A percentile compares a stretch with the other conserved stretches of the same genome.
These are phyloP conservation scores for Botrytis porri DNA, from an alignment of 2,329 filamentous ascomycete species.

Conservation along the genomic window DNA sequence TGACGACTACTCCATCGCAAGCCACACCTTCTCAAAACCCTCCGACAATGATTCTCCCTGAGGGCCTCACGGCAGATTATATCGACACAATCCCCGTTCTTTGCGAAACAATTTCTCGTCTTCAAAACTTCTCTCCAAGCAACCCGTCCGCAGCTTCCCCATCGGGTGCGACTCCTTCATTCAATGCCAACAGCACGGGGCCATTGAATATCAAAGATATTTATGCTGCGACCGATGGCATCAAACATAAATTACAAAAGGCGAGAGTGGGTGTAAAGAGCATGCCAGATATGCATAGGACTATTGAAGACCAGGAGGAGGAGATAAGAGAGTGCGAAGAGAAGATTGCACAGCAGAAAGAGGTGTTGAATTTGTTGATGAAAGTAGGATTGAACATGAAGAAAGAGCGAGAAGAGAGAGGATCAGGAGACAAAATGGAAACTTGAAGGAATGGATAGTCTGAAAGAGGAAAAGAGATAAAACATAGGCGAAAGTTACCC, in stretches of 20 bases:
- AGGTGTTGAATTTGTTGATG: constrained; percentile 53
- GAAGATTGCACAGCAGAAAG: constrained; percentile 60
- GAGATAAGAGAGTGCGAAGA: constrained; percentile 67
- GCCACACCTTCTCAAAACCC: constrained; percentile 36
- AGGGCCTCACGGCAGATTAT: constrained; percentile 72
- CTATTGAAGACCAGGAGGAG: constrained; percentile 63
- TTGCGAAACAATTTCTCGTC: constrained; percentile 70
- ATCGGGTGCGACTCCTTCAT: constrained; percentile 37
- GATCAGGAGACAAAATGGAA: constrained; percentile 16
- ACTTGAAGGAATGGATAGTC: constrained; percentile 3
- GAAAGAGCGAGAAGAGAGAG: constrained; percentile 37
- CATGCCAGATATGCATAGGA: constrained; percentile 68
- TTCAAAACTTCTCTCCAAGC: constrained; percentile 52
- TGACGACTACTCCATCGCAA: constrained; percentile 28
- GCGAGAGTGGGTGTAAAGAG: constrained; percentile 64
- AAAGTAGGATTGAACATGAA: constrained; percentile 47
- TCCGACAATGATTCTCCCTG: constrained; percentile 43
- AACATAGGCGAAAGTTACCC: not conserved
- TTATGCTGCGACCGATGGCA: constrained; percentile 68
- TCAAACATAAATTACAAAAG: constrained; percentile 81
- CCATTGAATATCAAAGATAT: constrained; percentile 63
- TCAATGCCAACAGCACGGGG: constrained; percentile 37
- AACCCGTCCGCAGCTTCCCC: constrained; percentile 35
- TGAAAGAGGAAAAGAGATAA: not conserved
- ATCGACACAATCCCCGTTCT: constrained; percentile 86